A percentile compares a stretch with the other conserved stretches of the same genome.
phyloP scores from a whole-genome alignment of 257 asterid genomes.

The Mitragyna speciosa region DNA sequence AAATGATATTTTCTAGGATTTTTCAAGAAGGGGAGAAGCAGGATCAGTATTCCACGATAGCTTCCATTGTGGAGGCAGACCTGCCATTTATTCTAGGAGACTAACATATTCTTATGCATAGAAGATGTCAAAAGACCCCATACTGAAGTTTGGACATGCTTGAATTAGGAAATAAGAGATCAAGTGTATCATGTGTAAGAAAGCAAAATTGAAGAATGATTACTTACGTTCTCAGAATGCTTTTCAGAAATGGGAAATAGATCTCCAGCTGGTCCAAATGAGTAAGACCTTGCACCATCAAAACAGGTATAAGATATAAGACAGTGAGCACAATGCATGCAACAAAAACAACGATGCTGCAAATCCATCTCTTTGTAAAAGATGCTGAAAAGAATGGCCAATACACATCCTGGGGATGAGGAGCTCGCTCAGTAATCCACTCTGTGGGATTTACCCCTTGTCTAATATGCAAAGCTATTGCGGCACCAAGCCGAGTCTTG shows the following conservation, averaged over 20 bases:
- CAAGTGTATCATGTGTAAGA: neutral
- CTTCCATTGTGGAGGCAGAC: too few relatives aligned
- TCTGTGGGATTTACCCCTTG: slow-evolving; percentile 86
- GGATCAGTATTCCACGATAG: too few relatives aligned
- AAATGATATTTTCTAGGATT: too few relatives aligned
- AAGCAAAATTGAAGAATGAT: neutral
- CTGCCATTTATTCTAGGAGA: neutral
- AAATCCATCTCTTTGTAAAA: slow-evolving; percentile 69
- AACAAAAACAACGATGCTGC: slow-evolving; percentile 55
- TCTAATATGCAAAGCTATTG: slow-evolving; percentile 62
- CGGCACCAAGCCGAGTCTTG: slow-evolving; percentile 80
- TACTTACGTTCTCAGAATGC: slow-evolving; percentile 66
- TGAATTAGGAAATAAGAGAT: neutral
- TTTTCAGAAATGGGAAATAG: slow-evolving; percentile 77
- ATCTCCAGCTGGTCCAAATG: slow-evolving; percentile 81
- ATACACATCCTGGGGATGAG: slow-evolving; percentile 84
- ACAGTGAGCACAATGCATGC: slow-evolving; percentile 58
- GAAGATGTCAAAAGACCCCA: neutral
- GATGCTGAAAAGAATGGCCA: slow-evolving; percentile 98
- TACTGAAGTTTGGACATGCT: neutral
- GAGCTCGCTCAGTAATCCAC: slow-evolving; percentile 92
- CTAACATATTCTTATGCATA: neutral
- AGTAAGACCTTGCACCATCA: slow-evolving; percentile 91
- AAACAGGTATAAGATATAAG: slow-evolving; percentile 76
- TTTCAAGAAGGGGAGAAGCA: too few relatives aligned